Conservation (phyloP, 805 yeast species). For the Teunomyces kruisii region DNA sequence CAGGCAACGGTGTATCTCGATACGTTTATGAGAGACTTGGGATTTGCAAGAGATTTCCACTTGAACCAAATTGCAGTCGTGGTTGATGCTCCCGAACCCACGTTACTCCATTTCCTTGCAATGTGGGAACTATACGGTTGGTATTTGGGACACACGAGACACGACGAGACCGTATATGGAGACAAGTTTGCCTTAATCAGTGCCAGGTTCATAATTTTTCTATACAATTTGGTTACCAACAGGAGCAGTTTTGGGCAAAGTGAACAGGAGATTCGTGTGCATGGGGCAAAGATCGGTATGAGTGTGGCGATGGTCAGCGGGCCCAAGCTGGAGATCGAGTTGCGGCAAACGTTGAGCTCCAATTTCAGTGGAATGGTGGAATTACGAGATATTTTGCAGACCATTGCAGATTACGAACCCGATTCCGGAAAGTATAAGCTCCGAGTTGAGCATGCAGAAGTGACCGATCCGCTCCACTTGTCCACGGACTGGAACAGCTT, state of each 20-base stretch:
- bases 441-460: conserved; percentile 47
- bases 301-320: conserved; percentile 50
- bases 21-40: conserved; percentile 34
- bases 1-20: conserved; percentile 6
- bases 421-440: conserved; percentile 44
- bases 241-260: conserved; percentile 25
- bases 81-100: conserved; percentile 34
- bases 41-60: conserved; percentile 44
- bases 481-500: conserved; percentile 47
- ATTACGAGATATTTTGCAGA: too few relatives aligned
- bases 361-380: too few relatives aligned
- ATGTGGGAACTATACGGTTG: conserved; percentile 60
- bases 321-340: conserved; percentile 37
- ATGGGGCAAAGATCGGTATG: conserved; percentile 40
- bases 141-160: conserved; percentile 37
- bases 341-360: too few relatives aligned
- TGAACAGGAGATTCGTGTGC: conserved; percentile 22
- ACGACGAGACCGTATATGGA: conserved; percentile 43
- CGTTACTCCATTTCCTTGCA: conserved; percentile 40
- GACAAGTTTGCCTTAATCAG: conserved; percentile 44
- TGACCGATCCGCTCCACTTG: conserved; percentile 51
- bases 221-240: conserved; percentile 45
- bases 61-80: conserved; percentile 45
- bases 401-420: too few relatives aligned
- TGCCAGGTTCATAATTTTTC: conserved; percentile 41